Base-by-base conservation (phyloP, 1,284 basidiomycete genomes). In the Rhodofomes roseus region DNA sequence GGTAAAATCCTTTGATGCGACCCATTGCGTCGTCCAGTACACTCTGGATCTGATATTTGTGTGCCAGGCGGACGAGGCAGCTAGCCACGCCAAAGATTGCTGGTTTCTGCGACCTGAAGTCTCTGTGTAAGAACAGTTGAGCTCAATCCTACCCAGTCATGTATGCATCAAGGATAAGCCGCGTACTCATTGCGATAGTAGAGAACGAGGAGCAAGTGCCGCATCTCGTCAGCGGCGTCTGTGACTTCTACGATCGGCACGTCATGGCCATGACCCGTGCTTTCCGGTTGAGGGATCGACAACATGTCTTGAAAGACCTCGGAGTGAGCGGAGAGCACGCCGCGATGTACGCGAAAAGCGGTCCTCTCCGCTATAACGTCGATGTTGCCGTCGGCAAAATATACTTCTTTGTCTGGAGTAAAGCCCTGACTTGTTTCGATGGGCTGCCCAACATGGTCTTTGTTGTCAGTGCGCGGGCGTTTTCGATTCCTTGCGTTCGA, bases 201-300 rank as follows among this genome's bases (percentile, higher is more conserved):
- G n/a, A 91, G 71, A 6, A 87, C 86, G n/a, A 77, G 79, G 55
- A 91, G 75, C 50, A 91, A 74, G 65, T 85, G 83, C 31, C 79
- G 79, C 9, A 90, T 79, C 66, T 91, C 89, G 54, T 83, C 81
- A 8, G 88, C 79, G 18, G 77, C 68, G 63, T 91, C 89, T 62
- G 90, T 79, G 18, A 91, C 74, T 58, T 77, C 73, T 20, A 91
- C 78, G 40, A 87, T 76, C 0, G 82, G 83, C 56, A 79, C 83
- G 0, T 74, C 78, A 54, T 75, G 75, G 46, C 73, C 59, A 12
- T 62, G 58, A 14, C 68, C 68, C 18, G 67, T 63, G 1, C 63
- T 57, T 4, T 23, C 56, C 8, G 59, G 58, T 20, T 57, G 54
- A 16, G 59, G 58, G 2, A 58, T 51, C 8, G 58, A 44, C 40